These are phyloP conservation scores for Ceratobasidium sp. DNA, from an alignment of 1,284 basidiomycete genomes.

Conservation along the genomic window DNA sequence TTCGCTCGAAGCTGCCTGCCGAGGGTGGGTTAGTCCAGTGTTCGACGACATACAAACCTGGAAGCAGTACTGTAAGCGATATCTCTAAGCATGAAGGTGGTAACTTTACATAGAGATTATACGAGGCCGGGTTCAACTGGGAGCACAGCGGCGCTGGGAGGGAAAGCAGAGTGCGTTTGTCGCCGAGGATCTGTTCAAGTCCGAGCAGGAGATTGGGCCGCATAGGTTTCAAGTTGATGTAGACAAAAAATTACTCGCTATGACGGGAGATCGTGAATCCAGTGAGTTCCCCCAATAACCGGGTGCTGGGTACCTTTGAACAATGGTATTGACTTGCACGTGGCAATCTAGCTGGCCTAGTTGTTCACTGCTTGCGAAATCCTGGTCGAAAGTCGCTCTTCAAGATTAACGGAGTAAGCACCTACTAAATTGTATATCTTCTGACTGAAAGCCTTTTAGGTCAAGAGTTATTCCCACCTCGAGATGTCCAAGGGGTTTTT, in stretches of 20 bases:
- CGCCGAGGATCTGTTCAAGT: conserved; percentile 9
- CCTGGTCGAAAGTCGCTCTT: conserved; percentile 22
- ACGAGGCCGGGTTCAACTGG: conserved; percentile 11
- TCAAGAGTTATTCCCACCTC: conserved; percentile 18
- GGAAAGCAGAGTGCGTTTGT: conserved; percentile 19
- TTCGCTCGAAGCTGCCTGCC: conserved; percentile 17
- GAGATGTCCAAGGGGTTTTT: conserved; percentile 43
- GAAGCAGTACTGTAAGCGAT: conserved; percentile 22
- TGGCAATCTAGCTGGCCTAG: conserved; percentile 8
- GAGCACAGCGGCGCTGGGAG: conserved; percentile 10
- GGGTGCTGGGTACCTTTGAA: neutral
- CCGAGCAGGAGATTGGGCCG: conserved; percentile 4
- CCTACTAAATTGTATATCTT: neutral
- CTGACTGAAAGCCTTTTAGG: neutral
- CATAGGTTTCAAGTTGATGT: conserved; percentile 33
- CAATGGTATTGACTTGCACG: no score
- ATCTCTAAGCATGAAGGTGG: no score
- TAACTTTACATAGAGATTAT: neutral
- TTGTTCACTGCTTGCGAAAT: conserved; percentile 31
- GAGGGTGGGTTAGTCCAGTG: conserved; percentile 9
- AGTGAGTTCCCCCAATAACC: neutral
- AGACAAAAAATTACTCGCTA: conserved; percentile 20
- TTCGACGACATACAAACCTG: conserved; percentile 1
- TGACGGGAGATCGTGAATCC: conserved; percentile 13
- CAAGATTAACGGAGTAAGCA: neutral